Percentiles rank a stretch among this genome's conserved stretches.
Evolutionary conservation across 495 filamentous ascomycete genomes (phyloP).

Genomic region (Trichoderma erinaceum): DNA sequence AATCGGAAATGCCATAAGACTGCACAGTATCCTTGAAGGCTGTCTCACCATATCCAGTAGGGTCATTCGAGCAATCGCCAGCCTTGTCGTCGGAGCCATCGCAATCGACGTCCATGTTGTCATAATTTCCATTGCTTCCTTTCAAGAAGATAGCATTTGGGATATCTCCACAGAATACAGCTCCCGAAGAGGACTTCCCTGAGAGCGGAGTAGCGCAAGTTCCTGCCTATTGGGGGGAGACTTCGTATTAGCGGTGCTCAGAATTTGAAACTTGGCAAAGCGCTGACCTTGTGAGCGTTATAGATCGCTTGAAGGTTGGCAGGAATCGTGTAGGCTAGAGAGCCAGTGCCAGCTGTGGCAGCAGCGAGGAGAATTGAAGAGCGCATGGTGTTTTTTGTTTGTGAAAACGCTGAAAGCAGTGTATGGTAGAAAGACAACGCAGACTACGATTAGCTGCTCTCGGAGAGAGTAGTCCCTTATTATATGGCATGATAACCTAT

Average conservation of each 20-base stretch:
- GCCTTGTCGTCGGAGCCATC: constrained; percentile 45
- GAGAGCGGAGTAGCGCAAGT: background rate
- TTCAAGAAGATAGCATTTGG: background rate
- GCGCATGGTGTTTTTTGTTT: background rate
- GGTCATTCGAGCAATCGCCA: constrained; percentile 34
- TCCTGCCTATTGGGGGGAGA: background rate
- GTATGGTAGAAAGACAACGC: background rate
- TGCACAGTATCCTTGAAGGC: constrained; percentile 47
- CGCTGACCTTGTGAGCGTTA: background rate
- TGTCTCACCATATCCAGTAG: background rate
- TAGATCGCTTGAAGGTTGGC: constrained; percentile 2
- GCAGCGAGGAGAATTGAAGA: background rate
- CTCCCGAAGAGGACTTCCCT: background rate
- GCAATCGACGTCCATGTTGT: constrained; percentile 63
- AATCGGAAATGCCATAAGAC: constrained; percentile 51
- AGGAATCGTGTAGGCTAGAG: background rate
- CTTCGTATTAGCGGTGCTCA: background rate
- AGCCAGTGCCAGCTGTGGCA: background rate
- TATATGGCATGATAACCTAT: too few relatives aligned
- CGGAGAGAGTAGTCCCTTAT: too few relatives aligned
- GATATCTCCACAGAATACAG: constrained; percentile 1
- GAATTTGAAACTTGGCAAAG: background rate
- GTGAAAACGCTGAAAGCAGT: background rate
- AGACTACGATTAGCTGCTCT: too few relatives aligned
- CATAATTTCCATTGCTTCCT: background rate